Percentiles rank a stretch among this genome's conserved stretches.
phyloP scores from a whole-genome alignment of 805 yeast species.

The Kodamaea lidongshanica region DNA sequence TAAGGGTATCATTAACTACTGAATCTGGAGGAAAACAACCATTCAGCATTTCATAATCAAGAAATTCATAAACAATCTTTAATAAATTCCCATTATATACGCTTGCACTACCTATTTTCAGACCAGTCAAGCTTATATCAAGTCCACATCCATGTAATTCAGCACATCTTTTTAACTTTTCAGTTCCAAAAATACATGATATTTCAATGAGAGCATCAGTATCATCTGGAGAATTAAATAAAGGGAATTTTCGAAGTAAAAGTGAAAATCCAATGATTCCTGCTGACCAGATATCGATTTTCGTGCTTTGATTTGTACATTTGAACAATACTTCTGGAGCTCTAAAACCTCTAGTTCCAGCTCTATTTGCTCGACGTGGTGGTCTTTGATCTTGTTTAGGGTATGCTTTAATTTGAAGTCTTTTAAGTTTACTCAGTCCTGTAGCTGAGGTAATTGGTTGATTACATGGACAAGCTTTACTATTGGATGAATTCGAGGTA shows the following conservation, averaged over 20 bases:
- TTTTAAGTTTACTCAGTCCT: constrained; percentile 9
- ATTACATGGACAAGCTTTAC: constrained; percentile 50
- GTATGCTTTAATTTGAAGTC: constrained; percentile 45
- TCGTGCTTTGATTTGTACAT: constrained; percentile 75
- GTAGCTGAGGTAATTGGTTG: constrained; percentile 12
- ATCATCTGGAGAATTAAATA: constrained; percentile 91
- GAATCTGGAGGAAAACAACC: constrained; percentile 66
- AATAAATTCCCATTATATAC: constrained; percentile 24
- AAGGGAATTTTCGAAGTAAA: constrained; percentile 76
- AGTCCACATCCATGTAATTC: constrained; percentile 82
- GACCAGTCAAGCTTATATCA: constrained; percentile 39
- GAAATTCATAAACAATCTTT: constrained; percentile 23
- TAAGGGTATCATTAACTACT: constrained; percentile 60
- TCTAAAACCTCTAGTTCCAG: constrained; percentile 92
- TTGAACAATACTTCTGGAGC: constrained; percentile 90
- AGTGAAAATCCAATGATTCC: constrained; percentile 82
- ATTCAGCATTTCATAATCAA: constrained; percentile 41
- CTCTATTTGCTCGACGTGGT: constrained; percentile 90
- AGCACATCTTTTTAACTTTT: constrained; percentile 69
- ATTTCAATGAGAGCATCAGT: constrained; percentile 85
- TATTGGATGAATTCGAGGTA: constrained; percentile 9
- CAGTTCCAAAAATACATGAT: constrained; percentile 71
- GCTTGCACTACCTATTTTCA: constrained; percentile 12
- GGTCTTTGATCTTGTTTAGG: constrained; percentile 84
- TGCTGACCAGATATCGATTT: constrained; percentile 88